These are phyloP conservation scores for Phylloporus sp. DNA, from an alignment of 1,284 basidiomycete species.

Conservation along the genomic window DNA sequence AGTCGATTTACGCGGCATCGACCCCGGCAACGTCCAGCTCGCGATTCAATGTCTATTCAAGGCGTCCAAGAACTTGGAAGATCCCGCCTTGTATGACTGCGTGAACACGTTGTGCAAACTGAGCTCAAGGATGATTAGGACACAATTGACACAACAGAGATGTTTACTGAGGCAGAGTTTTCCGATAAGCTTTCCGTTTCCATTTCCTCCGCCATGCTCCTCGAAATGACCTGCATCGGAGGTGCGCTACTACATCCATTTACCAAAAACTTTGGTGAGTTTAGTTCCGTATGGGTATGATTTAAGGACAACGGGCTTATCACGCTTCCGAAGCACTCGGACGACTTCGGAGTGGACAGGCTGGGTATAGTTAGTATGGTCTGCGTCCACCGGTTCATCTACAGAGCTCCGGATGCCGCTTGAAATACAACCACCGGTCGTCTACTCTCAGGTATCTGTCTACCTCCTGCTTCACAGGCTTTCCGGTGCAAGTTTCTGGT, in stretches of 20 bases:
- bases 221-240: slow-evolving; percentile 54
- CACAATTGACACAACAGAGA: slow-evolving; percentile 58
- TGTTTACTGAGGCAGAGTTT: slow-evolving; percentile 41
- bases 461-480: slow-evolving; percentile 68
- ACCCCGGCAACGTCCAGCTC: slow-evolving; percentile 71
- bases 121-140: slow-evolving; percentile 88
- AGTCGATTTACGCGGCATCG: slow-evolving; percentile 51
- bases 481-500: slow-evolving; percentile 88
- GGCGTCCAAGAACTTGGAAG: slow-evolving; percentile 81
- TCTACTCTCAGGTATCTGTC: slow-evolving; percentile 74
- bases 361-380: slow-evolving; percentile 79
- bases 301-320: background rate
- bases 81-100: slow-evolving; percentile 82
- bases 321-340: slow-evolving; percentile 58
- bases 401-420: slow-evolving; percentile 79
- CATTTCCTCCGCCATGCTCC: slow-evolving; percentile 41
- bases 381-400: slow-evolving; percentile 87
- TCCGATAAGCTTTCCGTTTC: slow-evolving; percentile 44
- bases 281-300: background rate
- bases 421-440: slow-evolving; percentile 86
- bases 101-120: slow-evolving; percentile 83
- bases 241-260: slow-evolving; percentile 83
- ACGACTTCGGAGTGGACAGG: slow-evolving; percentile 88
- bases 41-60: slow-evolving; percentile 86
- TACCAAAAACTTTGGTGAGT: slow-evolving; percentile 75